phyloP scores from a whole-genome alignment of 192 early-diverging fungal species.

The Coemansia aciculifera region DNA sequence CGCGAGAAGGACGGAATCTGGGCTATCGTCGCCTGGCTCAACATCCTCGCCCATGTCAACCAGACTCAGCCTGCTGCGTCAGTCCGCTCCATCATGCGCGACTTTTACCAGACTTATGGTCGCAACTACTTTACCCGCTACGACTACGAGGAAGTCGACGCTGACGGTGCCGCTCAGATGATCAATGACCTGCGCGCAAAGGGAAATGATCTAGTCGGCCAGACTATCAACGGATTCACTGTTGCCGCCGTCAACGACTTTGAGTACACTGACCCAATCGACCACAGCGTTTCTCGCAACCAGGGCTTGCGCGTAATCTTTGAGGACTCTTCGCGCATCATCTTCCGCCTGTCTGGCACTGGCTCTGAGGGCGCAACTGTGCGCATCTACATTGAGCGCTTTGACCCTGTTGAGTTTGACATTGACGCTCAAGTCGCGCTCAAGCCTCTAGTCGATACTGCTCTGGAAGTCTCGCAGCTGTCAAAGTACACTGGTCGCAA shows the following conservation, averaged over 20 bases:
- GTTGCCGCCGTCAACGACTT: slow-evolving; percentile 81
- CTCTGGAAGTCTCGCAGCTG: slow-evolving; percentile 73
- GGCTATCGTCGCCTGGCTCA: slow-evolving; percentile 97
- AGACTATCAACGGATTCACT: slow-evolving; percentile 57
- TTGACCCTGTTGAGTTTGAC: slow-evolving; percentile 59
- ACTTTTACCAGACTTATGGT: slow-evolving; percentile 82
- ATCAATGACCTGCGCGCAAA: slow-evolving; percentile 67
- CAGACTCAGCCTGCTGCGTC: slow-evolving; percentile 57
- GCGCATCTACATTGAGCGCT: slow-evolving; percentile 93
- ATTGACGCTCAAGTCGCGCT: slow-evolving; percentile 82
- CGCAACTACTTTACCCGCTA: slow-evolving; percentile 97
- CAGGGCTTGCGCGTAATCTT: slow-evolving; percentile 92
- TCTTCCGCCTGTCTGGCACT: slow-evolving; percentile 92
- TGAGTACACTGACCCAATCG: slow-evolving; percentile 92
- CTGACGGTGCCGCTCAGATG: slow-evolving; percentile 74
- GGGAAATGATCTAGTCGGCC: slow-evolving; percentile 62
- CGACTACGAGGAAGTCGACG: slow-evolving; percentile 96
- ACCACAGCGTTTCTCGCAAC: slow-evolving; percentile 77
- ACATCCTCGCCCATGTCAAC: slow-evolving; percentile 81
- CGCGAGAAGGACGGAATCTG: slow-evolving; percentile 99
- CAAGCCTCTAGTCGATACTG: slow-evolving; percentile 82
- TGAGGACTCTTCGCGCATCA: slow-evolving; percentile 61
- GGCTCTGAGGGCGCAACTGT: slow-evolving; percentile 95
- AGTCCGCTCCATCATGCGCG: slow-evolving; percentile 78
- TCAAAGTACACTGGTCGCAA: slow-evolving; percentile 82